A percentile compares a stretch with the other conserved stretches of the same genome.
Conservation (phyloP, 2,329 filamentous ascomycete species). For the Phaeoacremonium minimum region DNA sequence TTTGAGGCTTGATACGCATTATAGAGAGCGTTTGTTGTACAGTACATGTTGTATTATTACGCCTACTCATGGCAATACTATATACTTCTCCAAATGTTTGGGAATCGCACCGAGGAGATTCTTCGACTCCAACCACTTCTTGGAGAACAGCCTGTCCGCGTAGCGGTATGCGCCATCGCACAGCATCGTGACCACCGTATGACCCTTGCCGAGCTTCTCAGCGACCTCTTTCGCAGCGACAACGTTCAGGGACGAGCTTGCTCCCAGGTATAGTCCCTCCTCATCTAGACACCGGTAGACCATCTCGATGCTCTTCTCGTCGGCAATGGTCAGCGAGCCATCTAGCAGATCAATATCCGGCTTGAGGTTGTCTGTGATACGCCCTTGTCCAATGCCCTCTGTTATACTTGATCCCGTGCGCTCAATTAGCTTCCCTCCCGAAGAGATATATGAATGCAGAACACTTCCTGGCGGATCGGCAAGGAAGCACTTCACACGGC, state of each 20-base stretch:
- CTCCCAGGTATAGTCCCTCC: constrained; percentile 91
- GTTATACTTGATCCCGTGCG: constrained; percentile 85
- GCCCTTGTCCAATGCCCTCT: constrained; percentile 94
- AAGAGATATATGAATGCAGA: constrained; percentile 85
- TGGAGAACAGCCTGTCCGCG: constrained; percentile 87
- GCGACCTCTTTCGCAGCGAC: constrained; percentile 93
- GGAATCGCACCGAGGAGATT: constrained; percentile 77
- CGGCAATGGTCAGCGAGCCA: constrained; percentile 76
- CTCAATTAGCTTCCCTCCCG: constrained; percentile 79
- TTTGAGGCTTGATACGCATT: constrained; percentile 14
- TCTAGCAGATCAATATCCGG: constrained; percentile 83
- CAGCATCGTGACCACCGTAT: constrained; percentile 89
- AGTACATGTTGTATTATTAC: constrained; percentile 7
- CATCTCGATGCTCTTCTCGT: constrained; percentile 96
- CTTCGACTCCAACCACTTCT: constrained; percentile 86
- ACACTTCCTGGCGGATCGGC: constrained; percentile 94
- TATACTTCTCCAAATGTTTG: constrained; percentile 84
- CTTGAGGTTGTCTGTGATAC: constrained; percentile 89
- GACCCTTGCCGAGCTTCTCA: constrained; percentile 79
- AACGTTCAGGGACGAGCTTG: constrained; percentile 90
- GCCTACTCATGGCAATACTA: constrained; percentile 68
- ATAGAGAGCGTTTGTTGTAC: constrained; percentile 9
- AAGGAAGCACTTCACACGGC: constrained; percentile 79
- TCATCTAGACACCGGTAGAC: constrained; percentile 94
- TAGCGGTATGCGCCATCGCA: constrained; percentile 98